phyloP scores from a whole-genome alignment of 2,329 filamentous ascomycete genomes.

The Nigrospora sphaerica region DNA sequence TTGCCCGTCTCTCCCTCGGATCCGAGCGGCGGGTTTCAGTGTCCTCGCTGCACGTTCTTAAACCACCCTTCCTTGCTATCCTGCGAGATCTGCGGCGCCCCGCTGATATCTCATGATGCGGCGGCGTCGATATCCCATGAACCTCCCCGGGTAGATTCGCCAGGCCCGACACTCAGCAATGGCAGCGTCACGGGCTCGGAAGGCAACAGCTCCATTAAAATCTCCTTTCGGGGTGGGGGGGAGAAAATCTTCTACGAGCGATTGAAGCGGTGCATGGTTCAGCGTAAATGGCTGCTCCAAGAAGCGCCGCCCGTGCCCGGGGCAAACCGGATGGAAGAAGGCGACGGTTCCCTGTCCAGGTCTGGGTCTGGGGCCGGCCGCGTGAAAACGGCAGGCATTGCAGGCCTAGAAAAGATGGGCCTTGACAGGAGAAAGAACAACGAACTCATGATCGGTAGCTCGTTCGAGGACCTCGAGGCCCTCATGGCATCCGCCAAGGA shows the following conservation, averaged over 20 bases:
- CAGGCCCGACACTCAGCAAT: slow-evolving; percentile 58
- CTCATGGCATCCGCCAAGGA: slow-evolving; percentile 97
- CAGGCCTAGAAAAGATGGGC: slow-evolving; percentile 80
- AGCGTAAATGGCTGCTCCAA: slow-evolving; percentile 91
- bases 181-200: slow-evolving; percentile 37
- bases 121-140: slow-evolving; percentile 31
- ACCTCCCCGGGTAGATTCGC: slow-evolving; percentile 60
- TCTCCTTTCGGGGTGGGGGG: slow-evolving; percentile 85
- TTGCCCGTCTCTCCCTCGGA: not conserved
- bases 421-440: slow-evolving; percentile 86
- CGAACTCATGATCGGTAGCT: slow-evolving; percentile 82
- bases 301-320: slow-evolving; percentile 82
- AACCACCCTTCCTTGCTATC: slow-evolving; percentile 82
- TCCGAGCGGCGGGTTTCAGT: slow-evolving; percentile 45
- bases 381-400: slow-evolving; percentile 74
- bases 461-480: slow-evolving; percentile 93
- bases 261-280: slow-evolving; percentile 78
- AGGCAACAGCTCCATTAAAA: slow-evolving; percentile 69
- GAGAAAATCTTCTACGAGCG: slow-evolving; percentile 87
- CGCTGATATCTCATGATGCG: slow-evolving; percentile 52
- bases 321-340: slow-evolving; percentile 35
- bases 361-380: slow-evolving; percentile 19
- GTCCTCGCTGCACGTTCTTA: slow-evolving; percentile 85
- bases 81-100: slow-evolving; percentile 87
- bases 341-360: slow-evolving; percentile 19